Conservation (phyloP, 225 moss, liverwort and hornwort genomes). For the Physcomitrium patens region DNA sequence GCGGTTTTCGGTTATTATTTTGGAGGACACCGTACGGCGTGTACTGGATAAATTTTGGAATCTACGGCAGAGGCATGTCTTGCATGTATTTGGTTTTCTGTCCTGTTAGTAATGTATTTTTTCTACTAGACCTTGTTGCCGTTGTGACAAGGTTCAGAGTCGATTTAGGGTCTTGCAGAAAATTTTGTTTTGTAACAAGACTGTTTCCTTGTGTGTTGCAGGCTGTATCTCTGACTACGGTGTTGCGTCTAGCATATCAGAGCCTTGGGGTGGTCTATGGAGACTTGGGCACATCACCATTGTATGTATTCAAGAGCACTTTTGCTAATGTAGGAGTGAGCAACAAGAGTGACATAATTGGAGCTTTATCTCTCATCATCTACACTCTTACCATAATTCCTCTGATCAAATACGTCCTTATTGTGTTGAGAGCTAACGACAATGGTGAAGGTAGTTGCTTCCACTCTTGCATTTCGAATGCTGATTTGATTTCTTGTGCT, state of each 20-base stretch:
- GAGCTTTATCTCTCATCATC: constrained; percentile 43
- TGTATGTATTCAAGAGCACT: constrained; percentile 43
- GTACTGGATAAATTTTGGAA: too few relatives aligned
- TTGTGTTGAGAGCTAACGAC: constrained; percentile 49
- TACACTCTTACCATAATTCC: constrained; percentile 46
- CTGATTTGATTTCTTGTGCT: too few relatives aligned
- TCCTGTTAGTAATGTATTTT: too few relatives aligned
- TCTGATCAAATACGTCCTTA: constrained; percentile 45
- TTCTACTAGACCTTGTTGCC: too few relatives aligned
- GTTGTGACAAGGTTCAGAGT: too few relatives aligned
- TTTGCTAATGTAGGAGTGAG: constrained; percentile 22
- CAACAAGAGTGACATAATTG: constrained; percentile 37
- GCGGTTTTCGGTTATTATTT: too few relatives aligned
- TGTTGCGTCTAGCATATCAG: constrained; percentile 42
- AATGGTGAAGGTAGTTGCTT: constrained; percentile 35
- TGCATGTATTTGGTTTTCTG: too few relatives aligned
- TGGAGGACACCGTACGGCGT: too few relatives aligned
- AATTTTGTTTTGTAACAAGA: too few relatives aligned
- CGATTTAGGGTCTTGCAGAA: too few relatives aligned
- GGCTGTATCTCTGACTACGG: constrained; percentile 25
- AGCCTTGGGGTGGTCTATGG: constrained; percentile 57
- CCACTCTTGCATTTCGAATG: too few relatives aligned
- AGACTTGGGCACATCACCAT: constrained; percentile 50
- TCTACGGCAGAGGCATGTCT: too few relatives aligned
- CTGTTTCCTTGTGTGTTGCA: background rate